phyloP scores from a whole-genome alignment of 306 rosid species.

The Prunus dulcis region DNA sequence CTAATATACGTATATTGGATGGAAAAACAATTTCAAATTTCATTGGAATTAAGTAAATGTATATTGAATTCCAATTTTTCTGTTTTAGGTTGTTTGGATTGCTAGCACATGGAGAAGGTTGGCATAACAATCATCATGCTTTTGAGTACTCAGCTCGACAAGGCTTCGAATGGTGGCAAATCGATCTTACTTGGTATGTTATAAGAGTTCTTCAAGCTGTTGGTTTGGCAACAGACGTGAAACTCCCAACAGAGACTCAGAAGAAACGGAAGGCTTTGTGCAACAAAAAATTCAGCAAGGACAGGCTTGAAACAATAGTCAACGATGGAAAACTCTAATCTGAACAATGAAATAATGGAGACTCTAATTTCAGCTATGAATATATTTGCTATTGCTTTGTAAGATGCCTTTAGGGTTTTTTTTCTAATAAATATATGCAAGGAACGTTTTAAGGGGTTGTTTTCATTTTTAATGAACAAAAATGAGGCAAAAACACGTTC shows the following conservation, averaged over 20 bases:
- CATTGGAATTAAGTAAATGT: background rate
- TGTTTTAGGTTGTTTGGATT: conserved; percentile 67
- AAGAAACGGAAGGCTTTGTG: conserved; percentile 50
- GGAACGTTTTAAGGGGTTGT: too few relatives aligned
- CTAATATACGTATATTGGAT: too few relatives aligned
- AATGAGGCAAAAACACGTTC: too few relatives aligned
- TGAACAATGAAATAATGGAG: background rate
- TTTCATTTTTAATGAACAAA: too few relatives aligned
- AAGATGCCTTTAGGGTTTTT: too few relatives aligned
- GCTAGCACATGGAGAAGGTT: conserved; percentile 86
- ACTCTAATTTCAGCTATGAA: background rate
- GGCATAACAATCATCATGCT: conserved; percentile 94
- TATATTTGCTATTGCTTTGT: background rate
- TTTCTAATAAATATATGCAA: too few relatives aligned
- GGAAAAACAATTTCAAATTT: too few relatives aligned
- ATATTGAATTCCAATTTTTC: background rate
- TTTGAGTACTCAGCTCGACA: conserved; percentile 92
- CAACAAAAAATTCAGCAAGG: background rate
- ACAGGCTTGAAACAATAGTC: background rate
- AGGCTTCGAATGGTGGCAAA: conserved; percentile 89
- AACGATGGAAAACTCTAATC: background rate
- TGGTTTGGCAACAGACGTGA: conserved; percentile 79
- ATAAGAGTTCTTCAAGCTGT: conserved; percentile 57
- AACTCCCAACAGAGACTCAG: conserved; percentile 55
- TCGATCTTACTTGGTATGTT: conserved; percentile 80